Percentiles rank a stretch among this genome's conserved stretches.
Evolutionary conservation across 805 yeast genomes (phyloP).

Genomic region (Yamadazyma sp.): DNA sequence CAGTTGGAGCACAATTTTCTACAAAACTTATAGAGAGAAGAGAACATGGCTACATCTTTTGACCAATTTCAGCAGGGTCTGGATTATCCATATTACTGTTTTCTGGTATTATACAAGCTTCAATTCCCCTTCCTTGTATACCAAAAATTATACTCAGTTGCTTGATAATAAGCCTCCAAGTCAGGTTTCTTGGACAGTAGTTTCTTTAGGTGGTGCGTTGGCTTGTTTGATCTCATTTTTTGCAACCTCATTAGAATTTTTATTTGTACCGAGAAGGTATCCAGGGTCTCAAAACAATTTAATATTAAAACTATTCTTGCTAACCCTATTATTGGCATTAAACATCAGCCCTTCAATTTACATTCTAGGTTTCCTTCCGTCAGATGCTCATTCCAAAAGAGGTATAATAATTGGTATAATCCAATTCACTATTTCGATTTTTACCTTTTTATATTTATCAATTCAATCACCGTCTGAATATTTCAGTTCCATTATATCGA

Average conservation of each 20-base stretch:
- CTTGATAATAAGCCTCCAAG: conserved; percentile 44
- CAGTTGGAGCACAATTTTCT: conserved; percentile 40
- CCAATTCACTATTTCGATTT: conserved; percentile 27
- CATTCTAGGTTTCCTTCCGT: conserved; percentile 23
- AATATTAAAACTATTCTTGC: conserved; percentile 13
- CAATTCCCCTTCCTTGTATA: conserved; percentile 52
- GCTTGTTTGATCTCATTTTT: conserved; percentile 28
- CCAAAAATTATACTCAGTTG: conserved; percentile 37
- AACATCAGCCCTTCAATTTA: conserved; percentile 29
- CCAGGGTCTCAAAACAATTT: conserved; percentile 19
- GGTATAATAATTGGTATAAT: conserved; percentile 22
- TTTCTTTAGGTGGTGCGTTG: conserved; percentile 46
- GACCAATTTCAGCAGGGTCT: conserved; percentile 71
- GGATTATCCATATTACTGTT: conserved; percentile 71
- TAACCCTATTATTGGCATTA: conserved; percentile 15
- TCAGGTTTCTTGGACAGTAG: conserved; percentile 42
- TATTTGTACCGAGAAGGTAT: conserved; percentile 25
- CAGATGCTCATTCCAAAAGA: conserved; percentile 19
- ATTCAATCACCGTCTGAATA: conserved; percentile 23
- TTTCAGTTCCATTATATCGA: conserved; percentile 13
- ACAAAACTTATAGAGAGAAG: conserved; percentile 46
- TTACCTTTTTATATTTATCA: conserved; percentile 28
- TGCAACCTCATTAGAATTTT: conserved; percentile 23
- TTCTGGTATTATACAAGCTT: conserved; percentile 76
- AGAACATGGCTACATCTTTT: conserved; percentile 51